A percentile compares a stretch with the other conserved stretches of the same genome.
Evolutionary conservation across 768 basidiomycete species (phyloP).

Genomic region (Hygrocybe punicea): DNA sequence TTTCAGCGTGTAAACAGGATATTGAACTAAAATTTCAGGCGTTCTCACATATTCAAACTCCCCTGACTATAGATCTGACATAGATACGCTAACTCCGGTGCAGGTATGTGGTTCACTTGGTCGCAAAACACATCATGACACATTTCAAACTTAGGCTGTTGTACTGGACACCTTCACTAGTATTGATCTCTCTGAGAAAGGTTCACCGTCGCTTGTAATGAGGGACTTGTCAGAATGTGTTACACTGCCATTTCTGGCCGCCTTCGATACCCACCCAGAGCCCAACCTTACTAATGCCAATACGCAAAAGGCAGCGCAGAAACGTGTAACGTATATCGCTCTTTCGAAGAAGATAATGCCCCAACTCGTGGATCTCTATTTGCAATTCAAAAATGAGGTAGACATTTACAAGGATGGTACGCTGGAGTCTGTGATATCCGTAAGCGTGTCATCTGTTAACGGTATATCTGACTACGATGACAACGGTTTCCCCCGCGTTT

Average conservation of each 20-base stretch:
- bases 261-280: slow-evolving; percentile 52
- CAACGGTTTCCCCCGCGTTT: background rate
- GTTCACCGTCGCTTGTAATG: slow-evolving; percentile 70
- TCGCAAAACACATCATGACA: background rate
- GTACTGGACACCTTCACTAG: slow-evolving; percentile 67
- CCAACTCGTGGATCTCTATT: slow-evolving; percentile 71
- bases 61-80: slow-evolving; percentile 84
- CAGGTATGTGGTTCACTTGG: slow-evolving; percentile 49
- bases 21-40: slow-evolving; percentile 37
- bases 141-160: slow-evolving; percentile 45
- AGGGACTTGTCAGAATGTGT: slow-evolving; percentile 81
- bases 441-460: slow-evolving; percentile 33
- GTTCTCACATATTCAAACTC: slow-evolving; percentile 77
- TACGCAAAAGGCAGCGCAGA: slow-evolving; percentile 44
- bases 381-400: slow-evolving; percentile 54
- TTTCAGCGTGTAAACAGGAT: background rate
- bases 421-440: slow-evolving; percentile 76
- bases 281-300: slow-evolving; percentile 14
- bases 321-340: slow-evolving; percentile 83
- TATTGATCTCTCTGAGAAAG: slow-evolving; percentile 62
- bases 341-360: slow-evolving; percentile 89
- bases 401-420: slow-evolving; percentile 80
- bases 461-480: background rate
- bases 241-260: slow-evolving; percentile 82
- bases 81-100: slow-evolving; percentile 75